phyloP scores from a whole-genome alignment of 441 rosid species.

The Corymbia citriodora region DNA sequence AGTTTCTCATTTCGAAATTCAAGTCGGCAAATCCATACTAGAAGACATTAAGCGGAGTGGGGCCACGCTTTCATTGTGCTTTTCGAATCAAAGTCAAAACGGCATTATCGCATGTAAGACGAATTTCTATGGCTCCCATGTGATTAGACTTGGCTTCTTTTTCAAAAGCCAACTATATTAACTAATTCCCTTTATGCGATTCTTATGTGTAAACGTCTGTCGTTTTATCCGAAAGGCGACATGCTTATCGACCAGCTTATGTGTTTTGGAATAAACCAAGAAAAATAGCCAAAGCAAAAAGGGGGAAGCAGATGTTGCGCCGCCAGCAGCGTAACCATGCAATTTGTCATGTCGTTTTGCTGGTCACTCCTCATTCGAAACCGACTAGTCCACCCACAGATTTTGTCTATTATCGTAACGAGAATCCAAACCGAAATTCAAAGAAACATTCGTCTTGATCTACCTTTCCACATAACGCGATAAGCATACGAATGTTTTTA shows the following conservation, averaged over 20 bases:
- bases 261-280: background rate
- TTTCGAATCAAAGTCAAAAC: background rate
- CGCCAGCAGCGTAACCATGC: background rate
- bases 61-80: background rate
- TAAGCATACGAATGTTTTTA: background rate
- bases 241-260: background rate
- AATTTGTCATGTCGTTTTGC: background rate
- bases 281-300: background rate
- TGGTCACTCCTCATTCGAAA: background rate
- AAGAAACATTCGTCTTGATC: background rate
- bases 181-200: background rate
- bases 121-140: background rate
- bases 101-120: background rate
- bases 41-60: background rate
- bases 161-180: background rate
- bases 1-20: background rate
- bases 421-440: background rate
- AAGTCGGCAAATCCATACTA: background rate
- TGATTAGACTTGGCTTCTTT: background rate
- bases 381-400: background rate
- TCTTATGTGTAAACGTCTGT: background rate
- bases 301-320: background rate
- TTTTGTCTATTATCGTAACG: background rate
- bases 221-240: background rate
- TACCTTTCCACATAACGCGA: background rate